A percentile compares a stretch with the other conserved stretches of the same genome.
phyloP scores from a whole-genome alignment of 305 asterid species.

The Solanum hybrid region DNA sequence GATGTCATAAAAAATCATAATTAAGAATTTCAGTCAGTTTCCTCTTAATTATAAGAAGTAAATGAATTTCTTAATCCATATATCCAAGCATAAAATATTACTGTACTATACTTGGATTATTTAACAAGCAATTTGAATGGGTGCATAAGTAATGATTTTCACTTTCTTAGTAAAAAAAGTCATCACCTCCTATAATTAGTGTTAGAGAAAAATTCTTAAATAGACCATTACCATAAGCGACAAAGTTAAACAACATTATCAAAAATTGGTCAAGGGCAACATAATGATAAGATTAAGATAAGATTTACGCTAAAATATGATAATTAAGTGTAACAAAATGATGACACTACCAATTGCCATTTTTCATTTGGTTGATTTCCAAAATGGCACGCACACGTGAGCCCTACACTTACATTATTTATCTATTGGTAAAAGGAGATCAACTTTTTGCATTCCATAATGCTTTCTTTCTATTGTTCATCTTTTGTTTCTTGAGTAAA shows the following conservation, averaged over 20 bases:
- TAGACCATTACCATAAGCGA: slow-evolving; percentile 1
- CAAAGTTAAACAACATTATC: slow-evolving; percentile 3
- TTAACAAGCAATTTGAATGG: slow-evolving; percentile 5
- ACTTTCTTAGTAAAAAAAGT: not conserved
- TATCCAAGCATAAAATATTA: not conserved
- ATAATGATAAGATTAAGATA: slow-evolving; percentile 32
- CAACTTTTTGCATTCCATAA: not conserved
- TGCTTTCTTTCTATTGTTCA: not conserved
- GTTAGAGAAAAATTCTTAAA: not conserved
- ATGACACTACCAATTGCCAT: slow-evolving; percentile 17
- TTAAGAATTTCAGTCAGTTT: not conserved
- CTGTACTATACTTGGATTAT: not conserved
- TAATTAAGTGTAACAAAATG: slow-evolving; percentile 22
- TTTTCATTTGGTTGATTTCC: slow-evolving; percentile 11
- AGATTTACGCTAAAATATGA: slow-evolving; percentile 24
- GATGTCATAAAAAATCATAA: not conserved
- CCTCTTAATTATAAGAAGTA: not conserved
- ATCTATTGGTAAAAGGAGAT: not conserved
- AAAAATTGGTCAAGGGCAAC: slow-evolving; percentile 34
- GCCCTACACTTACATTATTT: slow-evolving; percentile 28
- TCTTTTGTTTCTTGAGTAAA: not conserved
- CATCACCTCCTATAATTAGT: not conserved
- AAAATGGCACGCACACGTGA: slow-evolving; percentile 31
- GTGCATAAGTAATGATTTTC: slow-evolving; percentile 8
- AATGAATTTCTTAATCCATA: not conserved